Percentiles rank a stretch among this genome's conserved stretches.
Conservation (phyloP, 805 yeast genomes). For the Barnettozyma siamensis region DNA sequence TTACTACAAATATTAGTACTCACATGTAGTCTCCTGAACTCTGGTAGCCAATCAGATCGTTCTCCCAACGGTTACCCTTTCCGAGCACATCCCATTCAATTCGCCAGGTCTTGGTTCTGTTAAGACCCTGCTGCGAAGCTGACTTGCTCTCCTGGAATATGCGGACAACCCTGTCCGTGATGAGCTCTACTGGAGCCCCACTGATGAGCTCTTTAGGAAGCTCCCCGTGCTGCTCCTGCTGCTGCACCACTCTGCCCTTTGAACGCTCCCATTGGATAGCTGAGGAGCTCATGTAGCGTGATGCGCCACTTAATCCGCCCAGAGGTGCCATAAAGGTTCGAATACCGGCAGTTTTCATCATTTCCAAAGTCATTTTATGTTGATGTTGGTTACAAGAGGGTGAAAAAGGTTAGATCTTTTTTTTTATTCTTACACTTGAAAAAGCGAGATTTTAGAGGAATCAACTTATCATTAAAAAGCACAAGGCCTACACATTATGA, state of each 20-base stretch:
- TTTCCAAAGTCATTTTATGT: too few relatives aligned
- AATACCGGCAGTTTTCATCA: neutral
- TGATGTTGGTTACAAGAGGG: too few relatives aligned
- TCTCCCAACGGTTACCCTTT: slow-evolving; percentile 82
- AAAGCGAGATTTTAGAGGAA: too few relatives aligned
- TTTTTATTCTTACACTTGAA: neutral
- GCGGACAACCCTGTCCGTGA: slow-evolving; percentile 60
- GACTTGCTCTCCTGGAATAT: slow-evolving; percentile 72
- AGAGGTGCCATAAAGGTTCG: neutral
- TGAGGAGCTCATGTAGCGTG: neutral
- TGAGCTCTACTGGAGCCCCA: slow-evolving; percentile 71
- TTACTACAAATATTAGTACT: too few relatives aligned
- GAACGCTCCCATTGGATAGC: neutral
- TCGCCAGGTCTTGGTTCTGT: slow-evolving; percentile 53
- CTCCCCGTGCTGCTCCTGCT: slow-evolving; percentile 24
- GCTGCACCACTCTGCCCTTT: slow-evolving; percentile 10
- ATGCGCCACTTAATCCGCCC: neutral
- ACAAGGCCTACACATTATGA: slow-evolving; percentile 17
- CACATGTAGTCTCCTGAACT: slow-evolving; percentile 73
- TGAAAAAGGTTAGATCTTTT: neutral
- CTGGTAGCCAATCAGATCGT: slow-evolving; percentile 83
- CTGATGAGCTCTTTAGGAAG: slow-evolving; percentile 53
- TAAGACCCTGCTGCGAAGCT: slow-evolving; percentile 71
- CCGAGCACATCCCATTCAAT: slow-evolving; percentile 79
- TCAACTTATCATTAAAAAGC: too few relatives aligned